These are phyloP conservation scores for Podila minutissima DNA, from an alignment of 192 early-diverging fungal species.

Conservation along the genomic window DNA sequence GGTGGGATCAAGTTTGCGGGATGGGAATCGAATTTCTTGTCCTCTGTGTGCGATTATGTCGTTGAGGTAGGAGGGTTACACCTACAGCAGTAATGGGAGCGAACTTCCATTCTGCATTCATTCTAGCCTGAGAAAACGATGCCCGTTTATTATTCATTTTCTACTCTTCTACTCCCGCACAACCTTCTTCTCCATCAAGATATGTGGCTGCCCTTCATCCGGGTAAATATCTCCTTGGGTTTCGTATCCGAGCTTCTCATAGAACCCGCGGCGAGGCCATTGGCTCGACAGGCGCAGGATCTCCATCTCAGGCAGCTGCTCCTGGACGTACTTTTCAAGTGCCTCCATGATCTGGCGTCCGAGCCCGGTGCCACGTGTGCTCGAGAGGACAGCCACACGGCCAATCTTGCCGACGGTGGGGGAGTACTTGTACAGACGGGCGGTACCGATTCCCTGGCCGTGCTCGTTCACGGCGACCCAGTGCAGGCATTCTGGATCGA, in stretches of 20 bases:
- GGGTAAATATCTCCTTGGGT: slow-evolving; percentile 26
- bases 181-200: slow-evolving; percentile 31
- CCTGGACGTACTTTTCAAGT: slow-evolving; percentile 17
- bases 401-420: slow-evolving; percentile 35
- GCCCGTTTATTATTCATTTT: too few relatives aligned
- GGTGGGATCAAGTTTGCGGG: too few relatives aligned
- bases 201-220: slow-evolving; percentile 45
- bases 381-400: slow-evolving; percentile 35
- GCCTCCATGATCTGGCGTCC: slow-evolving; percentile 37
- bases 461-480: slow-evolving; percentile 32
- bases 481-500: slow-evolving; percentile 37
- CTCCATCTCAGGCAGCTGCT: slow-evolving; percentile 7
- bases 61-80: too few relatives aligned
- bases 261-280: slow-evolving; percentile 35
- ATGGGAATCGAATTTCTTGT: too few relatives aligned
- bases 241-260: slow-evolving; percentile 33
- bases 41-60: too few relatives aligned
- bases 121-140: too few relatives aligned
- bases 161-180: neutral
- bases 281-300: slow-evolving; percentile 30
- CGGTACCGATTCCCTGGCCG: slow-evolving; percentile 22
- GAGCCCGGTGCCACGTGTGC: slow-evolving; percentile 32
- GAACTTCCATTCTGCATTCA: too few relatives aligned
- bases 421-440: slow-evolving; percentile 33
- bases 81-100: too few relatives aligned